phyloP scores from a whole-genome alignment of 768 basidiomycete species.

The Lanmaoa pseudosensibilis region DNA sequence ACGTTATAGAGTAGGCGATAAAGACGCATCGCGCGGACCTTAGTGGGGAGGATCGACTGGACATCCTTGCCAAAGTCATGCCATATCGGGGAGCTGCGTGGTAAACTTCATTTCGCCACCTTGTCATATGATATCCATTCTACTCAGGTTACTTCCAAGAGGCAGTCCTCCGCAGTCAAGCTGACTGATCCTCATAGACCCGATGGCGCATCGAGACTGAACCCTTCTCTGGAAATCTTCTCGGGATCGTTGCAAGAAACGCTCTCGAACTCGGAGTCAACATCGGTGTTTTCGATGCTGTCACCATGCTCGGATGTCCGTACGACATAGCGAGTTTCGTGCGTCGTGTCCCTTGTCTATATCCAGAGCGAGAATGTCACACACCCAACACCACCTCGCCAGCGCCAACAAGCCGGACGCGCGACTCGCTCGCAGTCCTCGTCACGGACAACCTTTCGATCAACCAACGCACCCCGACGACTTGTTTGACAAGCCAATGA shows the following conservation, averaged over 20 bases:
- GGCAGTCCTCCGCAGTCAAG: constrained; percentile 35
- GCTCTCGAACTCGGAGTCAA: constrained; percentile 90
- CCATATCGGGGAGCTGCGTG: constrained; percentile 77
- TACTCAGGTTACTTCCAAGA: constrained; percentile 67
- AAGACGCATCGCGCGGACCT: constrained; percentile 70
- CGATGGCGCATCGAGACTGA: constrained; percentile 81
- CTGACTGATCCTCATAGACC: constrained; percentile 35
- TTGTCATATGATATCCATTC: neutral
- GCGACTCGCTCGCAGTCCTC: constrained; percentile 75
- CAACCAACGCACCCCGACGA: constrained; percentile 71
- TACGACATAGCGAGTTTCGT: constrained; percentile 79
- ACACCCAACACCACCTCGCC: neutral
- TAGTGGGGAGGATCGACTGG: constrained; percentile 69
- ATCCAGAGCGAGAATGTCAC: neutral
- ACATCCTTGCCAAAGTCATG: constrained; percentile 74
- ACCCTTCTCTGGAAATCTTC: constrained; percentile 79
- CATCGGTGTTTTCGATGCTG: constrained; percentile 84
- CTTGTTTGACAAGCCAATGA: constrained; percentile 60
- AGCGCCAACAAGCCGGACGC: constrained; percentile 89
- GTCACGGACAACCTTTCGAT: constrained; percentile 68
- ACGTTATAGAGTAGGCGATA: constrained; percentile 59
- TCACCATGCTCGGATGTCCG: constrained; percentile 88
- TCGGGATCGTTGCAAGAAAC: constrained; percentile 88
- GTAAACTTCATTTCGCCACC: neutral
- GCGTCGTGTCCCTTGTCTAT: constrained; percentile 23